Evolutionary conservation across 495 filamentous ascomycete genomes (phyloP), one percentile per base, ranked within the genome.

Genomic region (Penicillium turbatum): DNA sequence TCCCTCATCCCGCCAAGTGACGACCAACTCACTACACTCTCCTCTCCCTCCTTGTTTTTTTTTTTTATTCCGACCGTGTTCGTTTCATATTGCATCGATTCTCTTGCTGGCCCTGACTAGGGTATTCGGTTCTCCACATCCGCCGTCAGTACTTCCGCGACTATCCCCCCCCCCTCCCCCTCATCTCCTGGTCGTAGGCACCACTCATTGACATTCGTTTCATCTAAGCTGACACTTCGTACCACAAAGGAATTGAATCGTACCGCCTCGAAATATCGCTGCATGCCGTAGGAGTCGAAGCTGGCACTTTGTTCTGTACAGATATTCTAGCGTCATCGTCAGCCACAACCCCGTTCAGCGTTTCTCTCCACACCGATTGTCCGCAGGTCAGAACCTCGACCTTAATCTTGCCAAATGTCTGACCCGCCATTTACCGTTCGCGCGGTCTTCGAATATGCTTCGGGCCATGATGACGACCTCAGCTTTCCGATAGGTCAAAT

Each of bases 381-480:
- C 44, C 55, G 54, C 53, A 55, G 37, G 59, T 55, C 56, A 36
- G 42, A 59, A 55, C 60, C 53, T 62, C 48, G 59, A 57, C 58
- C 45, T 55, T 57, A 50, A 59, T 55, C 62, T 65, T 24, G 54
- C 69, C 81, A 74, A 67, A 95, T 93, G 89, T 78, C 87, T 66
- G 75, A 69, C 59, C 82, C 82, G 59, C 86, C 87, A 51, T 97
- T 97, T 75, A 95, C 87, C 71, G 93, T 97, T 73, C 93, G 89
- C 80, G 89, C 92, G 54, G 72, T 97, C 62, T 97, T 86, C 75
- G 91, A 97, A 66, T 98, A 97, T 72, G 73, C 75, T 62, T 97
- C 95, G 55, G 76, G 74, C 55, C 91, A 98, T 69, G 90, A 95
- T 59, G 93, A 97, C 71, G 93, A 98, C 74, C 87, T 98, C 48